A percentile compares a stretch with the other conserved stretches of the same genome.
phyloP scores from a whole-genome alignment of 129 eudicot species.

The Kitagawia praeruptora region DNA sequence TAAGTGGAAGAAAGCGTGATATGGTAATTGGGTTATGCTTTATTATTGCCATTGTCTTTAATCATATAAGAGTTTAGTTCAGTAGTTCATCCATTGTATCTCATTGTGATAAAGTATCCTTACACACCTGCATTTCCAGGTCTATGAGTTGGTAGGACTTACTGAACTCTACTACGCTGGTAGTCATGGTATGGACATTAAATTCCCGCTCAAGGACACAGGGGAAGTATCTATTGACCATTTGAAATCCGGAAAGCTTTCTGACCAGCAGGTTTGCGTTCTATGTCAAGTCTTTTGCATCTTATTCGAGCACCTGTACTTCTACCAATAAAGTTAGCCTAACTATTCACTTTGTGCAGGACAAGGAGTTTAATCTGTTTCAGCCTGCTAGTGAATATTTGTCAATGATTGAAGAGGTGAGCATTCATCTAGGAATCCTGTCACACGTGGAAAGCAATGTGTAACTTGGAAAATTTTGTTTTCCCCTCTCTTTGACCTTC shows the following conservation, averaged over 20 bases:
- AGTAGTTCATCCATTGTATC: background rate
- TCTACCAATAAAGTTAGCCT: background rate
- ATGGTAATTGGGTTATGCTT: slow-evolving; percentile 27
- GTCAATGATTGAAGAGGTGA: slow-evolving; percentile 80
- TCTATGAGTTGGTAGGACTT: slow-evolving; percentile 68
- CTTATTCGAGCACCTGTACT: too few relatives aligned
- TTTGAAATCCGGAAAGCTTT: slow-evolving; percentile 31
- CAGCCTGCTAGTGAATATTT: slow-evolving; percentile 88
- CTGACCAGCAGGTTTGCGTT: slow-evolving; percentile 50
- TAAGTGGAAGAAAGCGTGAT: slow-evolving; percentile 89
- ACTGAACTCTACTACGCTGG: slow-evolving; percentile 79
- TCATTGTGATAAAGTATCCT: background rate
- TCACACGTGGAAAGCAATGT: slow-evolving; percentile 1
- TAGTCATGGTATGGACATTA: slow-evolving; percentile 98
- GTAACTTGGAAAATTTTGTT: background rate
- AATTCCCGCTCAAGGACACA: slow-evolving; percentile 41
- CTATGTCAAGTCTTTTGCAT: background rate
- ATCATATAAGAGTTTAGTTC: background rate
- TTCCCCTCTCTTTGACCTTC: slow-evolving; percentile 4
- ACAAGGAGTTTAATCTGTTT: slow-evolving; percentile 59
- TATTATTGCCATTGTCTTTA: background rate
- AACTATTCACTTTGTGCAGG: slow-evolving; percentile 28
- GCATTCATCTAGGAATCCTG: background rate
- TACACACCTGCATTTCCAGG: slow-evolving; percentile 28
- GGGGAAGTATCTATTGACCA: slow-evolving; percentile 15